Base-by-base conservation (phyloP, 495 filamentous ascomycete species). In the Aspergillus homomorphus region DNA sequence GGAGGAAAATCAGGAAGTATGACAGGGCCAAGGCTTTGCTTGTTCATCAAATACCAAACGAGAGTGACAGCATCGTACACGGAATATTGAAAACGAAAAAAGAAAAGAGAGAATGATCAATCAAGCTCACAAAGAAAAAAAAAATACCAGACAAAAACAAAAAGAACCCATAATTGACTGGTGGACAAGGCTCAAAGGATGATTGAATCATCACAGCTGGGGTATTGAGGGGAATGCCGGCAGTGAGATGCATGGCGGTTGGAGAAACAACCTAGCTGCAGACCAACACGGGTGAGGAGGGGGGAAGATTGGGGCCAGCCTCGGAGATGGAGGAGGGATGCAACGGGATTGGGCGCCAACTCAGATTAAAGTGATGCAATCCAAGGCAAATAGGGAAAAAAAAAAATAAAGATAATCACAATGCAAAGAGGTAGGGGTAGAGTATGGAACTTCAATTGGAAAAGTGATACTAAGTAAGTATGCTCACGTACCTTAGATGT, bases 401-500 rank as follows among this genome's bases (percentile, higher is more conserved):
- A 57, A 52, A 58, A 57, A 52, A 58, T 52, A 56, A 57, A 53
- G 61, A 52, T 55, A 61, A 63, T 62, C 57, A 62, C 62, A 60
- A 58, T 61, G 52, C 44, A 56, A 61, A 61, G 46, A 51, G 38
- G 57, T 26, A 57, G 41, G 21, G 52, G 45, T 41, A 20, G 20
- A 56, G 44, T 48, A 44, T 57, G 57, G 45, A 60, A 56, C n/a
- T n/a, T n/a, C n/a, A 38, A 38, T 38, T 4, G 26, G 26, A 54
- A 51, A 53, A 51, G 52, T 43, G 51, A 22, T 20, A 51, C 26
- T 42, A 20, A 23, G 60, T 56, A n/a, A n/a, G n/a, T n/a, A 58
- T 44, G 24, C 56, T 41, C 33, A 67, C 65, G 55, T 67, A 67
- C 65, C 65, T 67, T 42, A 61, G 56, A 58, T 58, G 55, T 44